phyloP scores from a whole-genome alignment of 2,329 filamentous ascomycete genomes.

The Pseudocercospora macadamiae region DNA sequence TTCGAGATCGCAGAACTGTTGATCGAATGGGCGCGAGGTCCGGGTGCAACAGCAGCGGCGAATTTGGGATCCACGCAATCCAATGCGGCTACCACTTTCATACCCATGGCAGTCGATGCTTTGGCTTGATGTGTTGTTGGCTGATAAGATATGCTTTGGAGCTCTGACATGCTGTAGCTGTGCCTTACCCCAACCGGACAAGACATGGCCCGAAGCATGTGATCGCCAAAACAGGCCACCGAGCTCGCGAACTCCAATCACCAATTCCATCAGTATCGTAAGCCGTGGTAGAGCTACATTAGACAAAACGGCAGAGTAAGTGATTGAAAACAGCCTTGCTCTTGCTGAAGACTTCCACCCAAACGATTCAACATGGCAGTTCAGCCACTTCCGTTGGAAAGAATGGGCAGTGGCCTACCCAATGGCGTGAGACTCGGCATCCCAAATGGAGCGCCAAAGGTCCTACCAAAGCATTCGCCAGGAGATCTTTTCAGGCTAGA shows the following conservation, averaged over 20 bases:
- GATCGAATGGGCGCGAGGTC: constrained; percentile 30
- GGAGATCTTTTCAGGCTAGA: constrained; percentile 9
- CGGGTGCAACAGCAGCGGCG: not conserved
- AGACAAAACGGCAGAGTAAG: no score
- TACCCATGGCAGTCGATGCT: constrained; percentile 10
- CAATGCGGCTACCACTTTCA: constrained; percentile 3
- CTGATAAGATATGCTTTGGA: not conserved
- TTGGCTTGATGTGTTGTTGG: constrained; percentile 7
- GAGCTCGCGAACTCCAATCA: not conserved
- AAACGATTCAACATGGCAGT: not conserved
- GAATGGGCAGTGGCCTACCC: not conserved
- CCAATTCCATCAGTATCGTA: no score
- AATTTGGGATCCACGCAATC: constrained; percentile 3
- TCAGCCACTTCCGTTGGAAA: not conserved
- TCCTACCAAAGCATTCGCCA: not conserved
- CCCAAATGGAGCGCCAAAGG: not conserved
- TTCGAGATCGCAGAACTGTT: constrained; percentile 35
- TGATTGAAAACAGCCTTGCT: not conserved
- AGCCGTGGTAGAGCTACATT: no score
- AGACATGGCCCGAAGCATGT: constrained; percentile 8
- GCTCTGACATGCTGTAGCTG: constrained; percentile 4
- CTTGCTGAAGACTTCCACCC: not conserved
- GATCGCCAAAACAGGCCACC: not conserved
- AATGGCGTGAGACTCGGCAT: constrained; percentile 3
- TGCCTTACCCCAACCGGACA: constrained; percentile 7